Evolutionary conservation across 1,284 basidiomycete species (phyloP).

Genomic region (Athelia psychrophila): DNA sequence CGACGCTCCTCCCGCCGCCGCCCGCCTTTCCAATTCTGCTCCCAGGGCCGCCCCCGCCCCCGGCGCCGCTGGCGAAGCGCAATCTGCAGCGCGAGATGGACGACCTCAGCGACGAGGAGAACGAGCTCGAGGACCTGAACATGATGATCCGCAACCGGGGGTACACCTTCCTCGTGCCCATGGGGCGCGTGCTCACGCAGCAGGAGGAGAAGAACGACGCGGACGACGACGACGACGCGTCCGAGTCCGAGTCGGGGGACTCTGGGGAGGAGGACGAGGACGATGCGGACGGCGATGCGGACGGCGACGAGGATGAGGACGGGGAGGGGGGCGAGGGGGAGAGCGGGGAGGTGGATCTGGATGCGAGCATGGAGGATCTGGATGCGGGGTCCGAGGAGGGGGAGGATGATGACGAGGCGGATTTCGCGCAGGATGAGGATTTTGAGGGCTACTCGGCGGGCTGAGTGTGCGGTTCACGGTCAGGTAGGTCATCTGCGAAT

Average conservation of each 20-base stretch:
- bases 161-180: constrained; percentile 65
- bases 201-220: constrained; percentile 81
- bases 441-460: no score
- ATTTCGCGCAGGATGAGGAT: no score
- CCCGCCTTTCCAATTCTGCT: constrained; percentile 62
- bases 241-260: constrained; percentile 27
- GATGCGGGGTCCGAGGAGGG: neutral
- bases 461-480: no score
- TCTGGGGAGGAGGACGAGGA: constrained; percentile 53
- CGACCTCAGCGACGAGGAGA: constrained; percentile 83
- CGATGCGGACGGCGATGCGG: constrained; percentile 58
- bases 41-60: constrained; percentile 63
- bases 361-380: neutral
- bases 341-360: neutral
- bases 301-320: constrained; percentile 69
- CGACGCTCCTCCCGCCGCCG: constrained; percentile 64
- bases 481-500: no score
- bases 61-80: constrained; percentile 56
- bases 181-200: constrained; percentile 68
- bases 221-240: constrained; percentile 39
- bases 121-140: constrained; percentile 71
- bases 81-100: constrained; percentile 80
- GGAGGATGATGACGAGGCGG: no score
- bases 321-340: constrained; percentile 35
- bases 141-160: constrained; percentile 61